Evolutionary conservation across 306 rosid species (phyloP).

Genomic region (Sicyos edulis): DNA sequence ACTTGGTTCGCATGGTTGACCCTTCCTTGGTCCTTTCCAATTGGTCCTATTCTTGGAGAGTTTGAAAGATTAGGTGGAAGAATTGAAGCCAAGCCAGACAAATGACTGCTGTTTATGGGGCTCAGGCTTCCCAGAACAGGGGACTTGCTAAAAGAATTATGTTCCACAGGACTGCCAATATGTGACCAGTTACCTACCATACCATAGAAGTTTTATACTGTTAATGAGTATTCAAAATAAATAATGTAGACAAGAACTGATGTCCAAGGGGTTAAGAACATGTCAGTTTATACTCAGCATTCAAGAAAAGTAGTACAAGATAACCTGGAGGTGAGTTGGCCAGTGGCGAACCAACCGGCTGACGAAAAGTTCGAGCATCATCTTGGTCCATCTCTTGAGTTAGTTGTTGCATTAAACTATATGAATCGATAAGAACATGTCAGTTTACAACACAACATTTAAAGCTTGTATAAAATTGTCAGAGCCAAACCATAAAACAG

Average conservation of each 20-base stretch:
- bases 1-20: conserved; percentile 41
- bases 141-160: conserved; percentile 57
- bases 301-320: background rate
- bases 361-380: conserved; percentile 55
- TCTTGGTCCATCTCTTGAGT: conserved; percentile 86
- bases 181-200: conserved; percentile 69
- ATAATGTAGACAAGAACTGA: background rate
- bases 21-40: conserved; percentile 86
- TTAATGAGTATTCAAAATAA: background rate
- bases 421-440: conserved; percentile 6
- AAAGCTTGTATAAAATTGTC: background rate
- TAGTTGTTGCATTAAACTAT: conserved; percentile 83
- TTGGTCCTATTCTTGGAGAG: conserved; percentile 73
- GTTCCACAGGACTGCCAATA: conserved; percentile 74
- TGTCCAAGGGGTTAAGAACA: background rate
- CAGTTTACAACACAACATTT: background rate
- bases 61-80: conserved; percentile 59
- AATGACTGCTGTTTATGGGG: conserved; percentile 59
- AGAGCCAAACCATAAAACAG: conserved; percentile 3
- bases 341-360: conserved; percentile 72
- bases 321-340: conserved; percentile 88
- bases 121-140: conserved; percentile 62
- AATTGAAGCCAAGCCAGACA: conserved; percentile 79
- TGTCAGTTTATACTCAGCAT: background rate
- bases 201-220: conserved; percentile 12